A percentile compares a stretch with the other conserved stretches of the same genome.
These are phyloP conservation scores for Megacollybia marginata DNA, from an alignment of 768 basidiomycete genomes.

Conservation along the genomic window DNA sequence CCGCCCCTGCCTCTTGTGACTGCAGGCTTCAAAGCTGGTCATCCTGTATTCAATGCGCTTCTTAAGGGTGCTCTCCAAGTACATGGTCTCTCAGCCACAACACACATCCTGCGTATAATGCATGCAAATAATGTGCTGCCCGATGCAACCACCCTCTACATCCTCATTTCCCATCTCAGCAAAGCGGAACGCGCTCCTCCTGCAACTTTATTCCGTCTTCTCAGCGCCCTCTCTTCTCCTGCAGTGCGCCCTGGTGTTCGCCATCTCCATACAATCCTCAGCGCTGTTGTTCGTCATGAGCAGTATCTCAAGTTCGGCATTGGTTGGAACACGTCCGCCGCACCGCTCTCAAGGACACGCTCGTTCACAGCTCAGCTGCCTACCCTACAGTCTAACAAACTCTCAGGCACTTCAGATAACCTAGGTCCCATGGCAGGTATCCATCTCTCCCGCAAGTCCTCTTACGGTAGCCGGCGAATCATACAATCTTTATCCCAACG, in stretches of 20 bases:
- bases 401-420: conserved; percentile 17
- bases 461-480: conserved; percentile 30
- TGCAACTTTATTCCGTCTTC: conserved; percentile 35
- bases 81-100: conserved; percentile 42
- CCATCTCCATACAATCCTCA: conserved; percentile 51
- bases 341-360: conserved; percentile 27
- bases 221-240: conserved; percentile 37
- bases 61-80: conserved; percentile 40
- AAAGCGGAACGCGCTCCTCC: conserved; percentile 35
- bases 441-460: conserved; percentile 21
- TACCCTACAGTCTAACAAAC: conserved; percentile 8
- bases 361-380: conserved; percentile 3
- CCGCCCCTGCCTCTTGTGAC: conserved; percentile 22
- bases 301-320: conserved; percentile 33
- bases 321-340: conserved; percentile 40
- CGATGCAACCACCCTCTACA: conserved; percentile 46
- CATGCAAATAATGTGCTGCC: conserved; percentile 37
- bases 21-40: conserved; percentile 27
- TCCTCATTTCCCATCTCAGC: conserved; percentile 47
- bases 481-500: conserved; percentile 39
- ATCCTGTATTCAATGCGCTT: conserved; percentile 55
- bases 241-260: conserved; percentile 39
- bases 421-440: conserved; percentile 50
- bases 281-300: conserved; percentile 44
- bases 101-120: conserved; percentile 49